A percentile compares a stretch with the other conserved stretches of the same genome.
phyloP scores from a whole-genome alignment of 1,284 basidiomycete genomes.

The Cutaneotrichosporon dermatis region DNA sequence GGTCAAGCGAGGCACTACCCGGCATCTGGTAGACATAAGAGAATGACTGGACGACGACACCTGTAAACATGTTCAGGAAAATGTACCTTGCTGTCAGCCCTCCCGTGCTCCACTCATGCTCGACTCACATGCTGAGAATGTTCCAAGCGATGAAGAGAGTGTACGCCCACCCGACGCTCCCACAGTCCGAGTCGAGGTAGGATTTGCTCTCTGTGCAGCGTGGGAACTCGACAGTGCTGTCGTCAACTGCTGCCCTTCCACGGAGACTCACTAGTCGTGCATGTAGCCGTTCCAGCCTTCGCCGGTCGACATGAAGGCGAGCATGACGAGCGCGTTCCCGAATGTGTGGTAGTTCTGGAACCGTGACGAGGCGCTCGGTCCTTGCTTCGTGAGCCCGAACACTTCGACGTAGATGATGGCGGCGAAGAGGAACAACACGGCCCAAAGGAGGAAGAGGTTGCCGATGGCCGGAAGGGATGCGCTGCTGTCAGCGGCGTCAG shows the following conservation, averaged over 20 bases:
- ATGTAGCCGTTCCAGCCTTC: conserved; percentile 67
- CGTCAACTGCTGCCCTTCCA: not conserved
- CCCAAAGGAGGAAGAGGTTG: conserved; percentile 82
- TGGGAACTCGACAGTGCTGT: conserved; percentile 69
- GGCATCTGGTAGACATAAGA: conserved; percentile 87
- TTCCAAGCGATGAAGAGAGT: conserved; percentile 94
- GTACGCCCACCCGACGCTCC: conserved; percentile 79
- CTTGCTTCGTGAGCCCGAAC: conserved; percentile 88
- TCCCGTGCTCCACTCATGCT: conserved; percentile 1
- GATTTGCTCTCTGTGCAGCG: conserved; percentile 66
- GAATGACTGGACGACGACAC: conserved; percentile 95
- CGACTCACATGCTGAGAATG: conserved; percentile 78
- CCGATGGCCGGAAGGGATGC: conserved; percentile 83
- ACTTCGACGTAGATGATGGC: conserved; percentile 86
- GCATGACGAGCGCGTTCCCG: conserved; percentile 76
- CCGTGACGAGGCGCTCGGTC: conserved; percentile 60
- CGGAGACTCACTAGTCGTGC: conserved; percentile 74
- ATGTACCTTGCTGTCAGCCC: conserved; percentile 62
- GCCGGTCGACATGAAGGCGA: conserved; percentile 57
- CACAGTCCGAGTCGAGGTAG: conserved; percentile 77
- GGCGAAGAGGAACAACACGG: conserved; percentile 88
- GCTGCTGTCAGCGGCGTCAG: conserved; percentile 47
- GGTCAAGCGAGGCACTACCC: conserved; percentile 73
- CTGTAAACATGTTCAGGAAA: conserved; percentile 91
- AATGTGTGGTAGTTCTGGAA: conserved; percentile 79